Percentiles rank a stretch among this genome's conserved stretches.
These are phyloP conservation scores for Gastrolobium bilobum DNA, from an alignment of 306 rosid genomes.

Conservation along the genomic window DNA sequence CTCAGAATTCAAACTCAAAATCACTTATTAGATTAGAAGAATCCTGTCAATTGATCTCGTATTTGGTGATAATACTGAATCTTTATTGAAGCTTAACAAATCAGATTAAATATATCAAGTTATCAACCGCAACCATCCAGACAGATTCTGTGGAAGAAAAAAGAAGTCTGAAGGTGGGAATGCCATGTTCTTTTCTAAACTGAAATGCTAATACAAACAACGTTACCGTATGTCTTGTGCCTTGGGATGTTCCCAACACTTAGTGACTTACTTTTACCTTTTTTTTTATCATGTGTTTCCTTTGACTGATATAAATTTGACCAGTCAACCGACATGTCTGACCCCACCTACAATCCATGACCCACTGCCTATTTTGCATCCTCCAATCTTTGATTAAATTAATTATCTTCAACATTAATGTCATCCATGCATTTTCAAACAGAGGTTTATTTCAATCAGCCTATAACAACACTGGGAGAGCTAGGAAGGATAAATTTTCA, in stretches of 20 bases:
- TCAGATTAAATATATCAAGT: not conserved
- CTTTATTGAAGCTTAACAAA: conserved; percentile 29
- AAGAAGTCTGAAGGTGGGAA: conserved; percentile 45
- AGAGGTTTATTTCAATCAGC: conserved; percentile 8
- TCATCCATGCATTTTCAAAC: conserved; percentile 36
- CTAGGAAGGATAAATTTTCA: conserved; percentile 49
- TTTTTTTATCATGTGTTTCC: conserved; percentile 46
- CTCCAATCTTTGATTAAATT: conserved; percentile 29
- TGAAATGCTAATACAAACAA: conserved; percentile 44
- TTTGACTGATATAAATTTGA: conserved; percentile 59
- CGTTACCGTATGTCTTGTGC: conserved; percentile 27
- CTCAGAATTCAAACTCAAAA: too few species aligned
- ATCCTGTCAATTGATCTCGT: too few species aligned
- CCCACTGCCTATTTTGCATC: conserved; percentile 49
- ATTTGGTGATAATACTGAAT: too few species aligned
- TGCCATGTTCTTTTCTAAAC: conserved; percentile 59
- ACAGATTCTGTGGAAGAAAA: conserved; percentile 40
- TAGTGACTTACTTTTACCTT: conserved; percentile 52
- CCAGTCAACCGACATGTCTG: conserved; percentile 69
- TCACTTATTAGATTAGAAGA: too few species aligned
- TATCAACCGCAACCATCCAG: conserved; percentile 16
- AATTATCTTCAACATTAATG: not conserved
- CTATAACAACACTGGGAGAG: not conserved
- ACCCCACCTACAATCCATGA: conserved; percentile 49
- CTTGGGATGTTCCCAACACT: conserved; percentile 48